Evolutionary conservation across 768 basidiomycete species (phyloP), one percentile per base, ranked within the genome.

Genomic region (Trametes gibbosa): DNA sequence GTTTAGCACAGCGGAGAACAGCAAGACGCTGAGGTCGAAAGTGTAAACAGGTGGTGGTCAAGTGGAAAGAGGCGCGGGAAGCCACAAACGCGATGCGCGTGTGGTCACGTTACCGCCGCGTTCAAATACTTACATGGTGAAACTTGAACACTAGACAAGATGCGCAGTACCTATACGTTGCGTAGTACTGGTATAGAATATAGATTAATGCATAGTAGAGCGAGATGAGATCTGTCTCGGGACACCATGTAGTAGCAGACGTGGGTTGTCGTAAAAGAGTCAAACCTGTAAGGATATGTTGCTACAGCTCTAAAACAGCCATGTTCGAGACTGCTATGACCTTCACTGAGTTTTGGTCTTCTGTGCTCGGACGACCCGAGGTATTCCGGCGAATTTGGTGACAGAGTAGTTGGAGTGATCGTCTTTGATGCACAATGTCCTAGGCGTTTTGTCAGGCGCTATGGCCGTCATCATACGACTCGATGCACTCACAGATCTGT

Each of bases 381-480:
- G 86, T 5, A 88, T 71, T 12, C 82, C 80, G 48, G 75, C 68
- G 34, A 67, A 64, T 54, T 75, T 75, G 2, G 61, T 69, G 25
- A 87, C 64, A 7, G 69, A 70, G 59, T 79, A 87, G 27, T 81
- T 79, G 40, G 75, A 70, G 48, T 81, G 77, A 59, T 80, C 75
- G 64, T 86, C 85, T 64, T 87, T 87, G 63, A 82, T 72, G 68
- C 83, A 85, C 13, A 89, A 72, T 1, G 81, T 80, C 24, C 85
- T 85, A 49, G 49, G 55, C 23, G 51, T 39, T 27, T 41, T 12
- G 43, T 60, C 34, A 57, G 17, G 41, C n/a, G 58, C 19, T 32
- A 40, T 47, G 2, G 12, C 23, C 24, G 29, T 12, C 35, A 13
- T 41, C 32, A 29, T 5, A 3, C 24, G 34, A 3, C 19, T n/a